Evolutionary conservation across 2,329 filamentous ascomycete genomes (phyloP), one percentile per base, ranked within the genome.

Genomic region (Pleoardoris graminearum): DNA sequence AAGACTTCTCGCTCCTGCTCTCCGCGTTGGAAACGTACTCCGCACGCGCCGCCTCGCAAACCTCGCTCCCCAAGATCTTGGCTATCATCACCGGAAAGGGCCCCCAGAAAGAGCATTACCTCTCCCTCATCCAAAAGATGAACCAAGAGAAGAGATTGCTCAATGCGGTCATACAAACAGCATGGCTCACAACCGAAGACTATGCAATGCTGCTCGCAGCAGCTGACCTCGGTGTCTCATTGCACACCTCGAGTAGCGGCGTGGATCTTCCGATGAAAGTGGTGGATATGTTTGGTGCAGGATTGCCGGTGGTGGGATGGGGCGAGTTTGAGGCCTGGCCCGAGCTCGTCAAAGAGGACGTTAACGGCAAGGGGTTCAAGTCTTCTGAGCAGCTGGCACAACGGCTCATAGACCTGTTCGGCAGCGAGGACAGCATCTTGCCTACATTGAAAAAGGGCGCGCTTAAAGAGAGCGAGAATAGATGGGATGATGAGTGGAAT

Each of bases 241-340:
- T 99, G 22, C 94, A 99, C 76, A 96, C 85, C 59, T 97, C 91
- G 12, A 95, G 89, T 60, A 96, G 91, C 2, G 94, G 94, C 1
- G 91, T 99, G 0, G 94, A 99, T 73, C 79, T 99, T 17, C 94
- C 94, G 0, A 99, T 99, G 94, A 99, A 99, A 76, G 91, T 99
- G 1, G 92, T 99, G 12, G 94, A 99, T 71, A 97, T 99, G 92
- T 97, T 99, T 71, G 94, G 94, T 2, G 89, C 92, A 0, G 94
- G 93, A 0, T 77, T 99, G 23, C 94, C 94, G 0, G 94, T 99
- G 0, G 86, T 88, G 0, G 93, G 91, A 3, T 97, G 94, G 81
- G 84, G 84, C 22, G 82, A 83, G 2, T 99, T 96, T 67, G 86
- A 92, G 68, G 93, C 92, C 57, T 96, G 96, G 81, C 79, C 84